Evolutionary conservation across 140 eudicot species (phyloP).

Genomic region (Flaveria floridana): DNA sequence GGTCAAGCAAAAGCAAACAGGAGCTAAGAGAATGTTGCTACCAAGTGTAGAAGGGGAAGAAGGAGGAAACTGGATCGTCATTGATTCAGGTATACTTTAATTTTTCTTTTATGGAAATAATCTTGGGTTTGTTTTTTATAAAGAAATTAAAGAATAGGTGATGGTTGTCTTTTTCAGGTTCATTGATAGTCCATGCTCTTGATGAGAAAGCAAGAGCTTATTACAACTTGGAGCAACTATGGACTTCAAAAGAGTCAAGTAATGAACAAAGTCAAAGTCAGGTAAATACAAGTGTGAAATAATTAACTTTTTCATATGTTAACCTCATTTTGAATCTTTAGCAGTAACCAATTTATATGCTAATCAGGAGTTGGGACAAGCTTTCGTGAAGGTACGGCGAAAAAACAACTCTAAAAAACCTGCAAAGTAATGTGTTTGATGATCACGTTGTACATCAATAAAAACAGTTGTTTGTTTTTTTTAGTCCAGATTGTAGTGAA

Average conservation of each 20-base stretch:
- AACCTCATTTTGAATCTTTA: background rate
- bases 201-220: conserved; percentile 95
- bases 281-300: conserved; percentile 38
- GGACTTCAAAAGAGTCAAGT: conserved; percentile 47
- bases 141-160: background rate
- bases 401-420: conserved; percentile 81
- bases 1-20: conserved; percentile 86
- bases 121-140: background rate
- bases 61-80: conserved; percentile 87
- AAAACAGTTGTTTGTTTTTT: background rate
- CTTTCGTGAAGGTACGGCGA: conserved; percentile 69
- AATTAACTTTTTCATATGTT: background rate
- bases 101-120: background rate
- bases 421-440: conserved; percentile 38
- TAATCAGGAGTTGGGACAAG: conserved; percentile 69
- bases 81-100: conserved; percentile 65
- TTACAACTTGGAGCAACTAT: conserved; percentile 76
- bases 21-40: conserved; percentile 64
- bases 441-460: background rate
- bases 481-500: background rate
- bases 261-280: conserved; percentile 41
- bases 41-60: conserved; percentile 82
- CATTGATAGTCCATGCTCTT: conserved; percentile 77
- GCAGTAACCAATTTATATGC: conserved; percentile 17
- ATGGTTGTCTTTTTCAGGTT: conserved; percentile 41